Conservation (phyloP, 2,329 filamentous ascomycete species). For the Falciphora oryzae region DNA sequence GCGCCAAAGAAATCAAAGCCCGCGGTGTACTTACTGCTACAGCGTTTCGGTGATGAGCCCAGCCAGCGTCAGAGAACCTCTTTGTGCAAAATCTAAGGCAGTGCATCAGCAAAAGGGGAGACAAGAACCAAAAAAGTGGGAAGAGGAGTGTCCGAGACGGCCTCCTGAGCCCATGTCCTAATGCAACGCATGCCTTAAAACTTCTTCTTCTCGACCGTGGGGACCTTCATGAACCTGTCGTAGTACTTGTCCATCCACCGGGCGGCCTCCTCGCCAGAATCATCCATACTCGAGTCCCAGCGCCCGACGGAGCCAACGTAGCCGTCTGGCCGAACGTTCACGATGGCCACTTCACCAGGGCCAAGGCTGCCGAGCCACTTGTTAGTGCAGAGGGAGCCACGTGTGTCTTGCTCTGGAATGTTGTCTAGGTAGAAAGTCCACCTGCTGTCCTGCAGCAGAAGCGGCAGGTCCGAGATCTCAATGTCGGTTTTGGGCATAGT, state of each 20-base stretch:
- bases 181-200: conserved; percentile 3
- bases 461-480: conserved; percentile 60
- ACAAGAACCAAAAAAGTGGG: too few relatives aligned
- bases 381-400: conserved; percentile 50
- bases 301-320: conserved; percentile 62
- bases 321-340: conserved; percentile 67
- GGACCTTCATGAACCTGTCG: conserved; percentile 47
- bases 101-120: too few relatives aligned
- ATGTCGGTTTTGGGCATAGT: conserved; percentile 56
- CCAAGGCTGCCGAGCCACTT: conserved; percentile 63
- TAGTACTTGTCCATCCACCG: conserved; percentile 51
- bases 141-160: too few relatives aligned
- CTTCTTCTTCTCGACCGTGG: conserved; percentile 21
- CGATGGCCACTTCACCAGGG: conserved; percentile 53
- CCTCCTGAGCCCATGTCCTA: too few relatives aligned
- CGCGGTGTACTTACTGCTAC: too few relatives aligned
- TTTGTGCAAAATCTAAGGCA: too few relatives aligned
- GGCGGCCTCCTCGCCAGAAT: conserved; percentile 45
- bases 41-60: too few relatives aligned
- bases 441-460: conserved; percentile 54
- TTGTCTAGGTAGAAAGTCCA: conserved; percentile 73
- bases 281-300: conserved; percentile 46
- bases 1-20: too few relatives aligned
- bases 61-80: too few relatives aligned
- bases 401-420: conserved; percentile 48